Base-by-base conservation (phyloP, 495 filamentous ascomycete species). In the Melanomma pulvis-pyrius region DNA sequence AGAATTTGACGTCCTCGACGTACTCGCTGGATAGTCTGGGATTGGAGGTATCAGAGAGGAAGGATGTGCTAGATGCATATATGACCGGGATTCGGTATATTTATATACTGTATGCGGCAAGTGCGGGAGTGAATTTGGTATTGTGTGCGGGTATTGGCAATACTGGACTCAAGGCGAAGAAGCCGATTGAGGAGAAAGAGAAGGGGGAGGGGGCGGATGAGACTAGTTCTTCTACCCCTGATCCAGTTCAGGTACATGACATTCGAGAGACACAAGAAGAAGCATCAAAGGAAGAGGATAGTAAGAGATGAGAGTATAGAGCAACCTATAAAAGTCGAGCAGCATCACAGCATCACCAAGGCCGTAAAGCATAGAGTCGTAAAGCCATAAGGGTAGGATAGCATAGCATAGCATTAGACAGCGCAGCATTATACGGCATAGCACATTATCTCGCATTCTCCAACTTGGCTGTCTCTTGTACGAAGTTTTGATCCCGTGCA, bases 61-160 rank as follows among this genome's bases (percentile, higher is more conserved):
- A 59, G 2, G 1, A 52, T 1, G 55, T 65, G 11, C 25, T 65
- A 15, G 30, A 39, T 21, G 39, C 63, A 21, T 65, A 65, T 26
- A 65, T 65, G 63, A 11, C 11, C 17, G 63, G 63, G 0, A 58
- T 65, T 12, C 12, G 22, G 22, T 65, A 65, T 30, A 65, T 65
- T 21, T 65, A 51, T 47, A 65, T 65, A 30, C 9, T 65, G 49
- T 65, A 65, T n/a, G 53, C 44, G 15, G 63, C 63, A 19, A 59
- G 63, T 32, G 29, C 63, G 19, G 55, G 63, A 9, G 29, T 46
- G 15, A 65, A 65, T 28, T 29, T 65, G 21, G 5, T 65, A 19
- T 19, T 65, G 29, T 65, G 63, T 25, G 1, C 46, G 21, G 22
- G 63, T 7, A 65, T 65, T 26, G 63, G 63, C 0, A 65, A 65